Evolutionary conservation across 1,139 yeast species (phyloP), one percentile per base, ranked within the genome.

Genomic region (Yamadazyma epiphylla): DNA sequence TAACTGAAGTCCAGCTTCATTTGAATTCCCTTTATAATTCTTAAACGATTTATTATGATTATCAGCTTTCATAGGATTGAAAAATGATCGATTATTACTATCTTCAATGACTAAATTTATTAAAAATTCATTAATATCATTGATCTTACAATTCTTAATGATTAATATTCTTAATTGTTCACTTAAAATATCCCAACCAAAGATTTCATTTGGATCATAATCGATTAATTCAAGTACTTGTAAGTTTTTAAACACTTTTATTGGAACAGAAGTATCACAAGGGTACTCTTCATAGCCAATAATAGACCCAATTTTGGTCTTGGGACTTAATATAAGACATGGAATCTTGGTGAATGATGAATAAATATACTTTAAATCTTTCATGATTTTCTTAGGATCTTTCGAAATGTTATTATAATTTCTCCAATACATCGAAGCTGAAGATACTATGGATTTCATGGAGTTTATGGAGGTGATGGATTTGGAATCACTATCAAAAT

Each of bases 271-370:
- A 2, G 85, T 77, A 46, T 79, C 86, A 48, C 81, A 78, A 1
- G 86, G 86, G 44, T 74, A 79, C 48, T 79, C 86, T 48, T 79
- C 85, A 48, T 77, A 80, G 2, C 80, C 78, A 29, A 62, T 64
- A 22, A 79, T 78, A 29, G 74, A 58, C 40, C 62, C 69, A 14
- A 79, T 69, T 37, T 74, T 75, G 7, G 77, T 65, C 36, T 75
- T 78, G 7, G 82, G 81, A 10, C 78, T 70, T 30, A 79, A 50
- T 19, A 80, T 60, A 31, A 79, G 61, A 46, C 85, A 77, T 0
- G 86, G 86, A 21, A 79, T 60, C 42, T 78, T 78, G 7, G 83
- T 74, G 51, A 79, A 79, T 7, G 81, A 77, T n/a, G 80, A 71
- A 46, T 77, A 75, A 23, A 79, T 50, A 51, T 79, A 79, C 40